These are phyloP conservation scores for Aspergillus sp. DNA, from an alignment of 2,329 filamentous ascomycete species.

Conservation along the genomic window DNA sequence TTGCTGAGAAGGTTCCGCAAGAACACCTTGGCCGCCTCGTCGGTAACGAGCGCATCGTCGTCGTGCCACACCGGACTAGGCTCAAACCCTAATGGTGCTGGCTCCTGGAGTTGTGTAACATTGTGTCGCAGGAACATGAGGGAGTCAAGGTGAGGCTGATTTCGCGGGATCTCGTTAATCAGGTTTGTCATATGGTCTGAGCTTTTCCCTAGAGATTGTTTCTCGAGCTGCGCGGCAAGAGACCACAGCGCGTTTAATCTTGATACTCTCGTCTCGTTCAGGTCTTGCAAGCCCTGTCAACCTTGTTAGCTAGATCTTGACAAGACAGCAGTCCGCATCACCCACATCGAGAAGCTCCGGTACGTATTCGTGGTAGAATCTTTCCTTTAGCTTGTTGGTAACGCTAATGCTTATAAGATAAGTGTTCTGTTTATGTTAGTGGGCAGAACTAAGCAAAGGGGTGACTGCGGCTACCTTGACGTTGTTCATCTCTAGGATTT, in stretches of 20 bases:
- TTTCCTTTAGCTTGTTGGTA: constrained; percentile 96
- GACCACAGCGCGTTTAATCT: constrained; percentile 88
- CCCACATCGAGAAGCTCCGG: constrained; percentile 87
- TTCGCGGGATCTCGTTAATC: constrained; percentile 79
- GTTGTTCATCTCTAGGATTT: constrained; percentile 94
- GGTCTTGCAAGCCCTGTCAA: constrained; percentile 73
- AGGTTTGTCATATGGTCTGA: constrained; percentile 73
- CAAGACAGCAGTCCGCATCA: neutral
- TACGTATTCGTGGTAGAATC: constrained; percentile 95
- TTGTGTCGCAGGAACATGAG: constrained; percentile 99
- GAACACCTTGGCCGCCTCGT: constrained; percentile 87
- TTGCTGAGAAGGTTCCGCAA: constrained; percentile 89
- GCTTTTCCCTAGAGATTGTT: constrained; percentile 75
- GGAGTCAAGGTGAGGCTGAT: constrained; percentile 86
- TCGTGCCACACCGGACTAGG: constrained; percentile 97
- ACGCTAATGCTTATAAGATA: constrained; percentile 96
- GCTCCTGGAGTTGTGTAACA: constrained; percentile 79
- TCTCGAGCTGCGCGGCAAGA: constrained; percentile 77
- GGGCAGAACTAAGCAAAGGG: constrained; percentile 10
- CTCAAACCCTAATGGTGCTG: constrained; percentile 83
- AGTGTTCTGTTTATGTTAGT: constrained; percentile 67
- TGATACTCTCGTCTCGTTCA: constrained; percentile 84
- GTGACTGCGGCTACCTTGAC: constrained; percentile 61
- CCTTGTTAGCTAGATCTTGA: constrained; percentile 15
- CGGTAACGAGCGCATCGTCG: constrained; percentile 81